Percentiles rank a stretch among this genome's conserved stretches.
phyloP scores from a whole-genome alignment of 176 grass and related monocot genomes.

The Hsuehochloa calcarea region DNA sequence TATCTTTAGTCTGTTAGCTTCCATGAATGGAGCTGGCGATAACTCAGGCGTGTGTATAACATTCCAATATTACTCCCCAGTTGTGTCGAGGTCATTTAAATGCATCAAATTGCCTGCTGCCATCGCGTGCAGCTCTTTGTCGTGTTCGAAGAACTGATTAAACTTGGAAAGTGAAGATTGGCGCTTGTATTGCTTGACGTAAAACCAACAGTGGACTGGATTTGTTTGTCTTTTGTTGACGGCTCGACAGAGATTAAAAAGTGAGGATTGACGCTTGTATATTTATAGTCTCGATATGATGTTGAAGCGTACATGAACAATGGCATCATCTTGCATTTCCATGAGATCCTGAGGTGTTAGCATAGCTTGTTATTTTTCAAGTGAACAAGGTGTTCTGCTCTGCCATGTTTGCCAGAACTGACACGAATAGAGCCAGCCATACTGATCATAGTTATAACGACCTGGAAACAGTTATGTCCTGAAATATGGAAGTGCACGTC shows the following conservation, averaged over 20 bases:
- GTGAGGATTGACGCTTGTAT: neutral
- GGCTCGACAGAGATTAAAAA: neutral
- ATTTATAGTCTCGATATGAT: neutral
- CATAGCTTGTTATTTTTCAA: neutral
- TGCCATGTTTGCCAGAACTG: neutral
- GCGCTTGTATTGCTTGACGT: neutral
- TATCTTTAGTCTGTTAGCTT: neutral
- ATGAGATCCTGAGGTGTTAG: neutral
- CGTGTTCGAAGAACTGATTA: neutral
- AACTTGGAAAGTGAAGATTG: neutral
- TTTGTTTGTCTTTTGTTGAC: too few relatives aligned
- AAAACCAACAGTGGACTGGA: too few relatives aligned
- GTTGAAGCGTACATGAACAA: neutral
- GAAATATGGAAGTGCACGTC: neutral
- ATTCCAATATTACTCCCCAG: neutral
- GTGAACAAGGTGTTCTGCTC: neutral
- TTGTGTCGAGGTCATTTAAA: neutral
- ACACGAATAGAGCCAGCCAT: neutral
- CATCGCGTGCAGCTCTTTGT: neutral
- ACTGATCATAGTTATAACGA: neutral
- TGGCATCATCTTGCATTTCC: neutral
- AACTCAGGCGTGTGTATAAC: neutral
- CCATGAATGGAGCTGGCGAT: neutral
- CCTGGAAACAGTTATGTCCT: neutral
- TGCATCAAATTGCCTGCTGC: neutral